Conservation (phyloP, 2,329 filamentous ascomycete species). For the Colletotrichum tabaci region DNA sequence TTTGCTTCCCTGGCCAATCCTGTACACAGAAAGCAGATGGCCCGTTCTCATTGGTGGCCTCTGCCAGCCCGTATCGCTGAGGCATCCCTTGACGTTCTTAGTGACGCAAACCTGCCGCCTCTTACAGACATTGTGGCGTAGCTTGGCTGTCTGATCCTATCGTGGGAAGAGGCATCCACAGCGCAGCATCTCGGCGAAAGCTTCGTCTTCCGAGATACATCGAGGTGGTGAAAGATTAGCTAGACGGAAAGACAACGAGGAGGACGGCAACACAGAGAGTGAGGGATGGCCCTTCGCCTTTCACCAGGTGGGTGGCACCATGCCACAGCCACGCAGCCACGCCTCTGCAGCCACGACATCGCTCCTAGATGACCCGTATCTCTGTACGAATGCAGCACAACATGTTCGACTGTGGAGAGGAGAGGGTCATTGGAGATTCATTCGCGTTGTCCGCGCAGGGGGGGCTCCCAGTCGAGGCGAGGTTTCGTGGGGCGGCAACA, state of each 20-base stretch:
- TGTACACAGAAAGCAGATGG: background rate
- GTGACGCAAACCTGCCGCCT: conserved; percentile 16
- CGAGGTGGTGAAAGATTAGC: background rate
- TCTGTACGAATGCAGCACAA: background rate
- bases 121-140: conserved; percentile 1
- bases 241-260: background rate
- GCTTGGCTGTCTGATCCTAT: conserved; percentile 9
- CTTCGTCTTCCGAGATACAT: conserved; percentile 16
- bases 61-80: background rate
- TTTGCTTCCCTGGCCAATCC: conserved; percentile 2
- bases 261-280: background rate
- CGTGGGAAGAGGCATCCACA: conserved; percentile 4
- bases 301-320: background rate
- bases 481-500: background rate
- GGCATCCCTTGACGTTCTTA: background rate
- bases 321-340: conserved; percentile 35
- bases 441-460: conserved; percentile 27
- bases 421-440: conserved; percentile 23
- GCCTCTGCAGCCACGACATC: conserved; percentile 20
- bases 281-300: background rate
- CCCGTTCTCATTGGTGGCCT: conserved; percentile 11
- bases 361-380: background rate
- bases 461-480: conserved; percentile 12
- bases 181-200: conserved; percentile 23
- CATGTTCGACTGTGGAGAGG: conserved; percentile 11